Conservation (phyloP, 2,329 filamentous ascomycete genomes). For the Paraconiothyrium brasiliense region DNA sequence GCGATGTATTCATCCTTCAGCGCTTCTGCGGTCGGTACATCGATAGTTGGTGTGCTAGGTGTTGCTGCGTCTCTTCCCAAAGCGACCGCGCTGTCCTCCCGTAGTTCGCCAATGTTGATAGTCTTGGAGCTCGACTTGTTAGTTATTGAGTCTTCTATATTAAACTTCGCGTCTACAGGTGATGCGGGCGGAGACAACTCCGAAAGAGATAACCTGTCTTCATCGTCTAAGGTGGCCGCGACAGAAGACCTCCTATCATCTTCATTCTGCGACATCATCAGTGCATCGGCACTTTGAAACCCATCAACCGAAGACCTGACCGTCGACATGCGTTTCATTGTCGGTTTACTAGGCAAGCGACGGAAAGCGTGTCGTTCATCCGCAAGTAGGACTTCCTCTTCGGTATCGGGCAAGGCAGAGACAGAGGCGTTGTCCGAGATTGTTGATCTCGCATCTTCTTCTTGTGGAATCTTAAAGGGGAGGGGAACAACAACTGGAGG, state of each 20-base stretch:
- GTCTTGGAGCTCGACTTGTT: background rate
- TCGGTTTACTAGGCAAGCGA: conserved; percentile 44
- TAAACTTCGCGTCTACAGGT: conserved; percentile 29
- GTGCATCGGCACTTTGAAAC: conserved; percentile 50
- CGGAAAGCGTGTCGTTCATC: conserved; percentile 46
- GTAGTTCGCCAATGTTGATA: background rate
- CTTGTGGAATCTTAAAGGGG: conserved; percentile 69
- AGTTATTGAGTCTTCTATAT: conserved; percentile 1
- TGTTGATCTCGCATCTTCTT: conserved; percentile 53
- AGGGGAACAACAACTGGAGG: conserved; percentile 69
- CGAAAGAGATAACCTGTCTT: conserved; percentile 54
- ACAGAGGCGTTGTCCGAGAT: conserved; percentile 63
- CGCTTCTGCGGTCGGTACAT: background rate
- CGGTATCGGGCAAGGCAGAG: conserved; percentile 61
- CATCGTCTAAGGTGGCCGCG: conserved; percentile 67
- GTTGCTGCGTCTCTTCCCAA: background rate
- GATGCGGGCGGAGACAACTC: conserved; percentile 40
- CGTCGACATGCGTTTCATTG: conserved; percentile 34
- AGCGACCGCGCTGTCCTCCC: background rate
- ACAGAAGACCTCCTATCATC: conserved; percentile 59
- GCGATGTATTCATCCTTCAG: background rate
- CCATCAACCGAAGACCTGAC: conserved; percentile 28
- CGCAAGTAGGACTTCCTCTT: conserved; percentile 20
- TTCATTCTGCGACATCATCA: conserved; percentile 45
- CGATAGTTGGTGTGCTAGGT: conserved; percentile 3